These are phyloP conservation scores for Pueraria montana DNA, from an alignment of 306 rosid genomes.

Conservation along the genomic window DNA sequence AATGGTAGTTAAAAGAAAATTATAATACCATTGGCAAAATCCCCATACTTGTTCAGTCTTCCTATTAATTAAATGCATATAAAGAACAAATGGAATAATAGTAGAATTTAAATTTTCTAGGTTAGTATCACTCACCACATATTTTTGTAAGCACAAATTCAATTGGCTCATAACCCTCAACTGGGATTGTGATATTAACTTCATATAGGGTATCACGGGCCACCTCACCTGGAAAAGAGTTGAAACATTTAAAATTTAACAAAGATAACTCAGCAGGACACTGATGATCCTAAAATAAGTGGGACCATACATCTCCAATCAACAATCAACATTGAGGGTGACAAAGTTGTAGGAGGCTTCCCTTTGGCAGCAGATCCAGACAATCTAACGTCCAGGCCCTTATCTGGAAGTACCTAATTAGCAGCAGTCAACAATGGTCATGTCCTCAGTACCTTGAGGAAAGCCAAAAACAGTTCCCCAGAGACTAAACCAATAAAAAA, in stretches of 20 bases:
- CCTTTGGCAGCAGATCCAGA: slow-evolving; percentile 86
- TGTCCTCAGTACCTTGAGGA: slow-evolving; percentile 24
- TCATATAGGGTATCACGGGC: slow-evolving; percentile 68
- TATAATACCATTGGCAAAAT: slow-evolving; percentile 13
- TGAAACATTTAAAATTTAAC: slow-evolving; percentile 34
- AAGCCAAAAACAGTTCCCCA: slow-evolving; percentile 35
- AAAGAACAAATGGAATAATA: slow-evolving; percentile 3
- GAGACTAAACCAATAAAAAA: slow-evolving; percentile 43
- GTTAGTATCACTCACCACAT: slow-evolving; percentile 73
- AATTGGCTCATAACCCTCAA: slow-evolving; percentile 83
- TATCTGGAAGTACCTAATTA: slow-evolving; percentile 71
- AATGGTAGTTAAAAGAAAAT: not conserved
- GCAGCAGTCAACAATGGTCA: slow-evolving; percentile 47
- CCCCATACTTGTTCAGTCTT: slow-evolving; percentile 28
- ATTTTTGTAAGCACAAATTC: slow-evolving; percentile 80
- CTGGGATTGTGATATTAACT: slow-evolving; percentile 84
- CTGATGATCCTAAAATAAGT: slow-evolving; percentile 35
- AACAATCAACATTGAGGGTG: slow-evolving; percentile 79
- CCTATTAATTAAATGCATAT: slow-evolving; percentile 21
- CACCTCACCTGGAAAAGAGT: slow-evolving; percentile 71
- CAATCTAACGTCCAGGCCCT: slow-evolving; percentile 71
- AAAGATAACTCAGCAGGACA: slow-evolving; percentile 39
- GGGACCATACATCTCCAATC: slow-evolving; percentile 93
- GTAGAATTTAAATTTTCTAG: slow-evolving; percentile 26
- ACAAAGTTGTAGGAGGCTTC: slow-evolving; percentile 88